Conservation (phyloP, 1,284 basidiomycete species). For the Rhodotorula mucilaginosa region DNA sequence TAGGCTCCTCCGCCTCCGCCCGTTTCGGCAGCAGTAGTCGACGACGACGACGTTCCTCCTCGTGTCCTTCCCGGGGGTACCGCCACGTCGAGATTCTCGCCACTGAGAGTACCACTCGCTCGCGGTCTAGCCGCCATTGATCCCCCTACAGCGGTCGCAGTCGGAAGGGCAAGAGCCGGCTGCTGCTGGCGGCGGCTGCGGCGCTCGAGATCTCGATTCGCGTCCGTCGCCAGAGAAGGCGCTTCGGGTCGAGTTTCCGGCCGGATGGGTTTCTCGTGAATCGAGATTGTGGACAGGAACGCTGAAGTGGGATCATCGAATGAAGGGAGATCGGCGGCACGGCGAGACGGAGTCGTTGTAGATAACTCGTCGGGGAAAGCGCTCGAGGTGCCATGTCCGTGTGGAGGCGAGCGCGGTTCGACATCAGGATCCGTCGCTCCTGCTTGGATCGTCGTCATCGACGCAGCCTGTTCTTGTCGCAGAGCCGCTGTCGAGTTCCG, state of each 20-base stretch:
- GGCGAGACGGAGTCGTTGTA: neutral
- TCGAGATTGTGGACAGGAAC: conserved; percentile 20
- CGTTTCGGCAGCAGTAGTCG: neutral
- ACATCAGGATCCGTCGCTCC: neutral
- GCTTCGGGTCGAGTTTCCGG: conserved; percentile 2
- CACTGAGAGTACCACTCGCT: no score
- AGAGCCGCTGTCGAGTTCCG: neutral
- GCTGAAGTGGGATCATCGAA: neutral
- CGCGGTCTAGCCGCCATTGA: no score
- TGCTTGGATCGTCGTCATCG: no score
- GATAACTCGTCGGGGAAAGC: no score
- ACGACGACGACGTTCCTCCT: conserved; percentile 10
- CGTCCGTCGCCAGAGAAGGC: neutral
- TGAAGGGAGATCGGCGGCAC: neutral
- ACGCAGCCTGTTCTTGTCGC: no score
- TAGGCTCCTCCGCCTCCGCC: conserved; percentile 1
- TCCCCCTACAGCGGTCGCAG: neutral
- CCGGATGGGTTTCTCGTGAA: conserved; percentile 18
- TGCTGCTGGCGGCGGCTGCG: neutral
- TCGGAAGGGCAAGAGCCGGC: no score
- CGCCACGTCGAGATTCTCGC: no score
- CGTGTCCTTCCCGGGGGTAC: neutral
- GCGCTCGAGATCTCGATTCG: conserved; percentile 20
- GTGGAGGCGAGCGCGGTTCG: no score
- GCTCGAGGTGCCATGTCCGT: neutral